Conservation (phyloP, 768 basidiomycete species). For the Tylopilus sp. region DNA sequence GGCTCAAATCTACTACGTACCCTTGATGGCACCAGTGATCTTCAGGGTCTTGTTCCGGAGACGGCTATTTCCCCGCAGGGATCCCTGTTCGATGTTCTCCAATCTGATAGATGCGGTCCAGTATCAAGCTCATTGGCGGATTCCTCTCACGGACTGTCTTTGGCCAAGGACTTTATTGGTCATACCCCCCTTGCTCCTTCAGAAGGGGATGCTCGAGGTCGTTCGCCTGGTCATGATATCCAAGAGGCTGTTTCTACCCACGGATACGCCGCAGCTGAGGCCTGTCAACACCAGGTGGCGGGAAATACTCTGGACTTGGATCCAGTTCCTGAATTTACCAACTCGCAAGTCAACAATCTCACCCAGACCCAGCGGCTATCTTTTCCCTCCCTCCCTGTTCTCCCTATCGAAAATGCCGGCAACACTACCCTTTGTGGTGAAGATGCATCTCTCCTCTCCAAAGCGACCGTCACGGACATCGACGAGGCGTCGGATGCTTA, state of each 20-base stretch:
- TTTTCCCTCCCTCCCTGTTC: slow-evolving; percentile 20
- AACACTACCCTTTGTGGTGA: slow-evolving; percentile 1
- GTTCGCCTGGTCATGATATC: no score
- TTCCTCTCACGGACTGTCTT: neutral
- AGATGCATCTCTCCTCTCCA: neutral
- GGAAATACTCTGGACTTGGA: neutral
- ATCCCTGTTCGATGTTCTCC: neutral
- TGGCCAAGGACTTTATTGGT: neutral
- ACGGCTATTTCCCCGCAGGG: neutral
- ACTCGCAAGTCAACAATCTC: neutral
- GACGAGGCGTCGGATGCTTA: neutral
- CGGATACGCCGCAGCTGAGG: neutral
- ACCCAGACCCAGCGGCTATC: slow-evolving; percentile 12
- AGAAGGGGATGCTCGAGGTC: no score
- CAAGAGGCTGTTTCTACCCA: neutral
- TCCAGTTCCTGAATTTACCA: neutral
- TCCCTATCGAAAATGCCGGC: slow-evolving; percentile 2
- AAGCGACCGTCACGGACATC: neutral
- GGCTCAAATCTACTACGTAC: neutral
- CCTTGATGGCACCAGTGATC: neutral
- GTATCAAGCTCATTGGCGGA: neutral
- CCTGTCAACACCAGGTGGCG: no score
- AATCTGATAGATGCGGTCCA: neutral
- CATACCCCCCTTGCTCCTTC: no score
- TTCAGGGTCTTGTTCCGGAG: neutral